phyloP scores from a whole-genome alignment of 192 early-diverging fungal species.

The Gigaspora rosea region DNA sequence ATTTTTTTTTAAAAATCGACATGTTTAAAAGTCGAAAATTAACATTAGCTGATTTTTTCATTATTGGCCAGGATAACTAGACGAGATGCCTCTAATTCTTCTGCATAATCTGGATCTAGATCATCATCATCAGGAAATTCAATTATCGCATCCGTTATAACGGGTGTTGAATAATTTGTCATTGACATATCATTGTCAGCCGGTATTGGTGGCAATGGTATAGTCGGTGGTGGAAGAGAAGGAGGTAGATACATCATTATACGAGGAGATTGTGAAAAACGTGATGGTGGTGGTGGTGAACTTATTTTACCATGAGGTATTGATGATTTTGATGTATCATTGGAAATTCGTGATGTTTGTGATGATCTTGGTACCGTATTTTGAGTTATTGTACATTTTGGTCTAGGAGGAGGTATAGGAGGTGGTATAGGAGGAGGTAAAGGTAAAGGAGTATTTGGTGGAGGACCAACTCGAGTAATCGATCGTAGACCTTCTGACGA shows the following conservation, averaged over 20 bases:
- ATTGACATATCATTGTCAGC: not conserved
- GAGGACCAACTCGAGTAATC: not conserved
- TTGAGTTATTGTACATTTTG: conserved; percentile 1
- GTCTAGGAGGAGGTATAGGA: not conserved
- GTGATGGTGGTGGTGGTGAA: no score
- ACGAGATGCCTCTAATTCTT: conserved; percentile 27
- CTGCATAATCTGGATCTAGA: conserved; percentile 30
- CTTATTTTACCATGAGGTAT: no score
- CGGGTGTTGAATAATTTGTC: not conserved
- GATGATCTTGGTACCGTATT: not conserved
- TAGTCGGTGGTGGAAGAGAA: not conserved
- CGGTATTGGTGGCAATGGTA: conserved; percentile 21
- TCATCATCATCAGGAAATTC: conserved; percentile 31
- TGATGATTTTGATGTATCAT: not conserved
- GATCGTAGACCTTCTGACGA: not conserved
- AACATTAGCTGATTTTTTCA: no score
- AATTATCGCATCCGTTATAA: not conserved
- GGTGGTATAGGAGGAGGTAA: conserved; percentile 8
- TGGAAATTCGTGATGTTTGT: not conserved
- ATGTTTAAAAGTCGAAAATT: no score
- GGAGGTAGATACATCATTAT: not conserved
- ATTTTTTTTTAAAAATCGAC: no score
- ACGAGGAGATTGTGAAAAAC: not conserved
- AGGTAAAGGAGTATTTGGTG: conserved; percentile 29
- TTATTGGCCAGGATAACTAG: no score